Percentiles rank a stretch among this genome's conserved stretches.
Evolutionary conservation across 352 stramenopile species (phyloP).

Genomic region (Globisporangium rhizosaccharum): DNA sequence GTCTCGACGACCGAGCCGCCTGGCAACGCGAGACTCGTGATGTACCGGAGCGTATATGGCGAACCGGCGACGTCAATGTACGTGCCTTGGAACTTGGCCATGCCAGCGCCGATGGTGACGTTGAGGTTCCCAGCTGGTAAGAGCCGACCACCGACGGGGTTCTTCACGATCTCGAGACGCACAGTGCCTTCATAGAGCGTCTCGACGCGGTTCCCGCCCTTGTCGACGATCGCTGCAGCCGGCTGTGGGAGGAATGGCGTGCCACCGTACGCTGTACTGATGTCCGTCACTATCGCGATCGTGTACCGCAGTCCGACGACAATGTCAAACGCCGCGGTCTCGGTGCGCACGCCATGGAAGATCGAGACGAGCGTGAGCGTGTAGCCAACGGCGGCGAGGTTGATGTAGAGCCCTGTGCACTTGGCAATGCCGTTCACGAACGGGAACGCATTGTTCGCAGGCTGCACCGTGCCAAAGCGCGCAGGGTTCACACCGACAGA

Average conservation of each 20-base stretch:
- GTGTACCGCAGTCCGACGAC: constrained; percentile 50
- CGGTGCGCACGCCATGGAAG: constrained; percentile 59
- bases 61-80: constrained; percentile 77
- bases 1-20: constrained; percentile 57
- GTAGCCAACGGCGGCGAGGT: constrained; percentile 53
- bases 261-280: constrained; percentile 76
- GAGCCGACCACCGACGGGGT: constrained; percentile 46
- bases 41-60: constrained; percentile 72
- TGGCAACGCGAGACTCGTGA: constrained; percentile 40
- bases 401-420: constrained; percentile 69
- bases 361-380: constrained; percentile 64
- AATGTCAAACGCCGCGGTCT: constrained; percentile 71
- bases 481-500: constrained; percentile 48
- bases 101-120: constrained; percentile 41
- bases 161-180: constrained; percentile 63
- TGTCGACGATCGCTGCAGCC: constrained; percentile 69
- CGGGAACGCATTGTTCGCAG: constrained; percentile 38
- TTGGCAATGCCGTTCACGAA: constrained; percentile 75
- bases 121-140: constrained; percentile 41
- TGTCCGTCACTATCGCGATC: constrained; percentile 60
- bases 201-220: constrained; percentile 62
- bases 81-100: constrained; percentile 52
- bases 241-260: constrained; percentile 74
- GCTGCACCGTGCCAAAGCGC: constrained; percentile 44
- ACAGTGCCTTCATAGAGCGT: constrained; percentile 41